Evolutionary conservation across 306 rosid genomes (phyloP).

Genomic region (Amphicarpaea edgeworthii): DNA sequence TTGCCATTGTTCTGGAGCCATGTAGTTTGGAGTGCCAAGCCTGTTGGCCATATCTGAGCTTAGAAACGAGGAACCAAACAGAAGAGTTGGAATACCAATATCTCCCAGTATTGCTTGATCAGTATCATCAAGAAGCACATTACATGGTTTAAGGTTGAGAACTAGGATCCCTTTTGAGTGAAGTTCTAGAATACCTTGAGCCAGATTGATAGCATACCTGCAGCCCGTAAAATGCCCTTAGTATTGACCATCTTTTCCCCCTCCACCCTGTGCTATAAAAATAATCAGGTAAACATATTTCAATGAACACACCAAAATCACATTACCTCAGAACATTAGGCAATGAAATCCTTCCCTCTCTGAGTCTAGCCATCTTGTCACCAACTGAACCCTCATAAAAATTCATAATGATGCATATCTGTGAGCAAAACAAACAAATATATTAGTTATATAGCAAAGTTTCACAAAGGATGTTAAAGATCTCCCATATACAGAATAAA

Average conservation of each 20-base stretch:
- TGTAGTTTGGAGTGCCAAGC: slow-evolving; percentile 92
- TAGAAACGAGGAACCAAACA: slow-evolving; percentile 68
- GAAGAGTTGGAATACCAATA: slow-evolving; percentile 78
- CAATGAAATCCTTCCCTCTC: slow-evolving; percentile 71
- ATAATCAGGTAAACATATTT: slow-evolving; percentile 29
- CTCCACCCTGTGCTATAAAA: background rate
- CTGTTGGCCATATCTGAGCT: slow-evolving; percentile 70
- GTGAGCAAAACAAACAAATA: slow-evolving; percentile 34
- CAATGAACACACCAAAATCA: slow-evolving; percentile 30
- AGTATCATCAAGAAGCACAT: slow-evolving; percentile 70
- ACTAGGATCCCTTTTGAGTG: slow-evolving; percentile 77
- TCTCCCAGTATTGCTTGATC: slow-evolving; percentile 90
- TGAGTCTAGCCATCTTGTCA: slow-evolving; percentile 85
- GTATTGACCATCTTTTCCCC: slow-evolving; percentile 23
- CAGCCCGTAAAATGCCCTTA: slow-evolving; percentile 45
- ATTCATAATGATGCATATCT: slow-evolving; percentile 87
- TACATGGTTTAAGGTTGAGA: slow-evolving; percentile 86
- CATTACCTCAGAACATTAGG: slow-evolving; percentile 80
- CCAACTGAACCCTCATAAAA: slow-evolving; percentile 87
- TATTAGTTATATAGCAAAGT: slow-evolving; percentile 35
- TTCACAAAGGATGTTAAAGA: slow-evolving; percentile 6
- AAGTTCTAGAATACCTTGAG: slow-evolving; percentile 71
- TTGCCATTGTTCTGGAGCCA: slow-evolving; percentile 98
- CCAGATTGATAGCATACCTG: slow-evolving; percentile 86
- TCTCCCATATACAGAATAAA: slow-evolving; percentile 22